phyloP scores from a whole-genome alignment of 148 eudicot genomes.

The Chenopodium berlandieri region DNA sequence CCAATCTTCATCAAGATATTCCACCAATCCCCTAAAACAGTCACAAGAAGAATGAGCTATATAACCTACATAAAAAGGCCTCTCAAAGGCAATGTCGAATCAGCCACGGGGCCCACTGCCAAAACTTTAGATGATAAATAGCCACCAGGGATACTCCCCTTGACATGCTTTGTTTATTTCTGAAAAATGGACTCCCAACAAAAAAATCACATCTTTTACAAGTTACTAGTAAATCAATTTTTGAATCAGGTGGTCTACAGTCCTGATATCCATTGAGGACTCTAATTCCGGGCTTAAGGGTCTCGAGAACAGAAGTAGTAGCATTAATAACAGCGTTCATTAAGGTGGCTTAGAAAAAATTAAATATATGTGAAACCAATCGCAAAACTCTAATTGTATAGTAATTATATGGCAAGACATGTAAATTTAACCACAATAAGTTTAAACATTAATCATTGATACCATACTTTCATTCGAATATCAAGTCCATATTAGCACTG shows the following conservation, averaged over 20 bases:
- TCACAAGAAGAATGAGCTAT: not conserved
- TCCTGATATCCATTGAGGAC: not conserved
- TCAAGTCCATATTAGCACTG: not conserved
- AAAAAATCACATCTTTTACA: not conserved
- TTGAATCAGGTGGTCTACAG: not conserved
- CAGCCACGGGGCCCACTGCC: no score
- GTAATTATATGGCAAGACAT: not conserved
- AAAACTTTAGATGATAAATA: not conserved
- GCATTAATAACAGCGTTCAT: not conserved
- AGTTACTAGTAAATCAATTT: not conserved
- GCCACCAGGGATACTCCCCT: not conserved
- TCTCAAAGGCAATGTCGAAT: no score
- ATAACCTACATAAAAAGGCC: not conserved
- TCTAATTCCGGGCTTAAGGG: not conserved
- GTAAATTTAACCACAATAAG: not conserved
- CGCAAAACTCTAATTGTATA: not conserved
- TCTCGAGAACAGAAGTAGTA: not conserved
- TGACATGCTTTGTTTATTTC: no score
- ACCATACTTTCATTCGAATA: not conserved
- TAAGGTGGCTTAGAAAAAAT: not conserved
- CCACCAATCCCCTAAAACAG: not conserved
- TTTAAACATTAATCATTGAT: not conserved
- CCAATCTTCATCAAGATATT: not conserved
- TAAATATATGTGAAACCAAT: not conserved
- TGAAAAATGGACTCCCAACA: no score